Conservation (phyloP, 1,284 basidiomycete genomes). For the Uromyces viciae-fabae region DNA sequence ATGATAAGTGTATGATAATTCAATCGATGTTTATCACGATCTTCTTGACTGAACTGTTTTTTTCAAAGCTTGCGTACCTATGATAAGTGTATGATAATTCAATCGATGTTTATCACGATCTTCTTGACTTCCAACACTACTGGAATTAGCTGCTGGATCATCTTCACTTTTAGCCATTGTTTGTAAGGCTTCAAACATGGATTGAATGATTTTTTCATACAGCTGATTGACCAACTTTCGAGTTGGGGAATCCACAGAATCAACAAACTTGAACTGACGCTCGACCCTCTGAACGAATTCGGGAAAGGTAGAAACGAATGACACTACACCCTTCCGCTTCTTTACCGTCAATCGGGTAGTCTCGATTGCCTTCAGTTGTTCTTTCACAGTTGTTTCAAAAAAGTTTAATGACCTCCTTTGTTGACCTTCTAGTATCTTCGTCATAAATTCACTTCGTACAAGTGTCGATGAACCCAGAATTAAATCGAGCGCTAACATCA, state of each 20-base stretch:
- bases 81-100: constrained; percentile 91
- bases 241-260: constrained; percentile 66
- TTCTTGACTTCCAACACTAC: constrained; percentile 59
- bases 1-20: constrained; percentile 95
- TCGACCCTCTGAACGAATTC: constrained; percentile 80
- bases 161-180: constrained; percentile 90
- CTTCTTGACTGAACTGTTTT: constrained; percentile 52
- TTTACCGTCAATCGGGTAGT: constrained; percentile 83
- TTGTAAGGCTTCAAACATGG: constrained; percentile 87
- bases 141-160: constrained; percentile 58
- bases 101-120: constrained; percentile 80
- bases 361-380: constrained; percentile 85
- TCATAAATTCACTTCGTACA: constrained; percentile 62
- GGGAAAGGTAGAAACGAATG: constrained; percentile 89
- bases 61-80: constrained; percentile 66
- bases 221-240: constrained; percentile 72
- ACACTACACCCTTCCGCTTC: constrained; percentile 86
- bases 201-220: constrained; percentile 79
- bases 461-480: constrained; percentile 74
- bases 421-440: constrained; percentile 27
- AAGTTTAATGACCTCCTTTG: constrained; percentile 15
- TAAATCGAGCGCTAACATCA: constrained; percentile 75
- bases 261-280: constrained; percentile 68
- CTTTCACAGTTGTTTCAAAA: constrained; percentile 55
- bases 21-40: constrained; percentile 80